Percentiles rank a stretch among this genome's conserved stretches.
These are phyloP conservation scores for Cardamine occulta DNA, from an alignment of 345 rosid genomes.

Conservation along the genomic window DNA sequence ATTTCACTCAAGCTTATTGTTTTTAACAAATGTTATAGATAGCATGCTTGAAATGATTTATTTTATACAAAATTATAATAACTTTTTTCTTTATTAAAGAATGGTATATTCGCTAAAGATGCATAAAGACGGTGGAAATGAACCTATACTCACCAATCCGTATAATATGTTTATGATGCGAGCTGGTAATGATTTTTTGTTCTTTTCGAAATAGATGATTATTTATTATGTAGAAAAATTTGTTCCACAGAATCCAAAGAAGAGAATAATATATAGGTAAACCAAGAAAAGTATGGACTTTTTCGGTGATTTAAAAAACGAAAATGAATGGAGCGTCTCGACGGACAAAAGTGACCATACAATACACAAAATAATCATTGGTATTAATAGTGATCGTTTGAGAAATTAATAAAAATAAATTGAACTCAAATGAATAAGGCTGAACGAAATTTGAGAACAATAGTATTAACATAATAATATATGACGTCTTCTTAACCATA, in stretches of 20 bases:
- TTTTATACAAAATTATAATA: not conserved
- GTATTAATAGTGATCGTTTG: not conserved
- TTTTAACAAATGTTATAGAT: not conserved
- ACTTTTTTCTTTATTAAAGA: not conserved
- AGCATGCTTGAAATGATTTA: not conserved
- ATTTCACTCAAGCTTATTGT: not conserved
- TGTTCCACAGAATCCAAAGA: conserved; percentile 25
- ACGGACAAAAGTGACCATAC: conserved; percentile 19
- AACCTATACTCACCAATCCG: not conserved
- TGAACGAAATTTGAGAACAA: not conserved
- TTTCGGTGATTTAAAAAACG: conserved; percentile 25
- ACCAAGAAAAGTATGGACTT: conserved; percentile 30
- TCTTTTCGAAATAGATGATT: not conserved
- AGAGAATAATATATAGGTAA: conserved; percentile 25
- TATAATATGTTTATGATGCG: not conserved
- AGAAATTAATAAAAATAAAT: not conserved
- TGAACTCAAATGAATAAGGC: not conserved
- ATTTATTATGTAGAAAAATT: conserved; percentile 1
- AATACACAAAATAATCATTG: conserved; percentile 32
- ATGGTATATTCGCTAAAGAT: not conserved
- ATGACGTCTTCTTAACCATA: not conserved
- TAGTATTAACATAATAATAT: not conserved
- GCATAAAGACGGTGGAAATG: not conserved
- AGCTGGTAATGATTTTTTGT: conserved; percentile 1
- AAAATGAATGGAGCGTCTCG: conserved; percentile 23